Evolutionary conservation across 2,329 filamentous ascomycete species (phyloP), one percentile per base, ranked within the genome.

Genomic region (Rachicladosporium sp.): DNA sequence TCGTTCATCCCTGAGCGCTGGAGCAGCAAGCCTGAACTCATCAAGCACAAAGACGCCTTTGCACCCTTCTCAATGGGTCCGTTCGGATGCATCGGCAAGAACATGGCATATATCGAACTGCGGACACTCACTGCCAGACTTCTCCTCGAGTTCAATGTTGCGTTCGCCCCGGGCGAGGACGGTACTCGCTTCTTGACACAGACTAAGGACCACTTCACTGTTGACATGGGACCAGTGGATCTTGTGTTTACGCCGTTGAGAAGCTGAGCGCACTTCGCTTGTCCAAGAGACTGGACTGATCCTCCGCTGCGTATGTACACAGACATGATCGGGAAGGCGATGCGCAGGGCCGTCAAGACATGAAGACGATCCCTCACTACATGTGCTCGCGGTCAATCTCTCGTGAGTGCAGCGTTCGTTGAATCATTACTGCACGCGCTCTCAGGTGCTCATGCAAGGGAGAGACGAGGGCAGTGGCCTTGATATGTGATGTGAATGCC

Each of bases 121-220:
- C 53, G 61, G 3, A 52, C 51, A 6, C 48, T 61, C 3, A 47
- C 62, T 5, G 53, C 60, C 5, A 48, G 51, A 23, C 37, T 66
- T 15, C 40, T 65, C 7, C 48, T 50, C 12, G 49, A 48, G 4
- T 66, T 55, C 36, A 58, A 66, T 42, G 37, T 65, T 19, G 45
- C 49, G 10, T 51, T 66, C 21, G 62, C 60, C 3, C 52, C 53
- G 2, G 56, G 55, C 4, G 59, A 64, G 37, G 56, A 61, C 41
- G 60, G 57, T 2, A 40, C 40, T 15, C 46, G 46, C 33, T 50
- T 64, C 29, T 40, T 58, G 41, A 47, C 46, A 6, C 46, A 58
- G 36, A 57, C 54, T 5, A 52, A 48, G 42, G 62, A 65, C 43
- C 56, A 59, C 29, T 65, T 65, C 41, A 58, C 60, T 8, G 42